Percentiles rank a stretch among this genome's conserved stretches.
phyloP scores from a whole-genome alignment of 164 flowering plant genomes.

The Annona cherimola region DNA sequence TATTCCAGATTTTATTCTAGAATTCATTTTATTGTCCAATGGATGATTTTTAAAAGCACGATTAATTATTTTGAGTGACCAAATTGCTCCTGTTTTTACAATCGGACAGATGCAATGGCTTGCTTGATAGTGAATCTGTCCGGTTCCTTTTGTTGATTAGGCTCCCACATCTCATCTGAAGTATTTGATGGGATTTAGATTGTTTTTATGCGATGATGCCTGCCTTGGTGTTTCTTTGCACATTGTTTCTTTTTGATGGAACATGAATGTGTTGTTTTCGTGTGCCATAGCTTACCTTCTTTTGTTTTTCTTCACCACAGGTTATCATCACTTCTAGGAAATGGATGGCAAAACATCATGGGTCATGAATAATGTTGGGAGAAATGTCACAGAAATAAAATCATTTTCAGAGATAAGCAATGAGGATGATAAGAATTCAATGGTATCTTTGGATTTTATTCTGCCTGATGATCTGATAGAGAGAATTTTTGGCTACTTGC shows the following conservation, averaged over 20 bases:
- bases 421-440: constrained; percentile 33
- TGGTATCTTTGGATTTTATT: constrained; percentile 46
- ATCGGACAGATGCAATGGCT: no score
- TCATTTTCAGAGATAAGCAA: constrained; percentile 41
- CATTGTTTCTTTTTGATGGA: background rate
- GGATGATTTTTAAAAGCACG: no score
- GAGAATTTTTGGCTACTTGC: constrained; percentile 68
- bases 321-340: background rate
- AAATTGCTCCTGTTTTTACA: no score
- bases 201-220: background rate
- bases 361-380: constrained; percentile 12
- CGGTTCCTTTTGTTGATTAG: background rate
- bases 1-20: background rate
- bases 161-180: background rate
- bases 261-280: background rate
- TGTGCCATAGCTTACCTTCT: background rate
- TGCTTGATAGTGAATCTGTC: no score
- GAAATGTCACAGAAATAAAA: constrained; percentile 29
- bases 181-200: background rate
- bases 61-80: no score
- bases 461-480: constrained; percentile 86
- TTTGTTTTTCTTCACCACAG: background rate
- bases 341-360: constrained; percentile 32
- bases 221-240: background rate
- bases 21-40: background rate